Evolutionary conservation across 2,329 filamentous ascomycete species (phyloP), one percentile per base, ranked within the genome.

Genomic region (Ceratocystis cacaofunesta): DNA sequence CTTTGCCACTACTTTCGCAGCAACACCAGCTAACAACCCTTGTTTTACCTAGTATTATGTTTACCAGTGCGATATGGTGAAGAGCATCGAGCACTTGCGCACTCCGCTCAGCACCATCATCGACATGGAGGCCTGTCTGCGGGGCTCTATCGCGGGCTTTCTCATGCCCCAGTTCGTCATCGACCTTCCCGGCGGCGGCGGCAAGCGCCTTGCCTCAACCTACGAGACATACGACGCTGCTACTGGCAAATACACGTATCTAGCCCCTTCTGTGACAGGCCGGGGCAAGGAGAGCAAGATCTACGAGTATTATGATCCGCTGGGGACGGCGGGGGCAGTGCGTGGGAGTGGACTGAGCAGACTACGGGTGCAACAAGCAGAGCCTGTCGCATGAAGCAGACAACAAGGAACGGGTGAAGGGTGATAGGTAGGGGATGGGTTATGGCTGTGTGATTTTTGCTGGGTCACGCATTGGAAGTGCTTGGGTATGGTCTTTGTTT

Each of bases 41-140:
- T 3, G 3, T n/a, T 10, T 4, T 15, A 4, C 19, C n/a, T 69
- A 83, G 79, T 86, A 86, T 72, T 87, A 87, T 69, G 79, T 87
- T 63, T 87, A 86, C 72, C 83, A 85, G 70, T 81, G 80, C 60
- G 84, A 87, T 71, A 82, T 86, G 79, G 82, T 85, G 7, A 73
- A 76, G 32, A 80, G 79, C 57, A 76, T 83, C 1, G 84, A 87
- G 73, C 83, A 87, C 69, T 75, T 86, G 25, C 80, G 84, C 6
- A 87, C 84, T 0, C 82, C 83, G 1, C 76, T 87, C 10, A 76
- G 77, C 55, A 82, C 79, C 1, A 84, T 84, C 60, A 76, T 86
- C 17, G 74, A 82, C 19, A 74, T 87, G 0, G 83, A 87, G 71
- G 75, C 78, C 25, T 71, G 81, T 52, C 76, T 87, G 64, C 80